A percentile compares a stretch with the other conserved stretches of the same genome.
Conservation (phyloP, 2,329 filamentous ascomycete species). For the Alternaria burnsii region DNA sequence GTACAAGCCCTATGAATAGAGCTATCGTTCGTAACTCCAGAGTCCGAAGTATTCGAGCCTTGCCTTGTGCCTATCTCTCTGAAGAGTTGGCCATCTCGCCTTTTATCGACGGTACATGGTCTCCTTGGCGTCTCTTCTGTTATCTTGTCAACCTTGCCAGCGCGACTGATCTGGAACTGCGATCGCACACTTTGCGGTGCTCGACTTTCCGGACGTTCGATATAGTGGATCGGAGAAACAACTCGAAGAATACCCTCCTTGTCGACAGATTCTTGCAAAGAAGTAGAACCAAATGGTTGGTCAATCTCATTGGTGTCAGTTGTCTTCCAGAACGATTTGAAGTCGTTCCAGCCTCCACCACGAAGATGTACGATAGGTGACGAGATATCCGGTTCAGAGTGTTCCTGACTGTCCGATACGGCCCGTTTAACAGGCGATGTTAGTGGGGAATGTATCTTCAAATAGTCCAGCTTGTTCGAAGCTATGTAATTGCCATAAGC, state of each 20-base stretch:
- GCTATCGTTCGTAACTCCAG: not conserved
- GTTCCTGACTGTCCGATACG: not conserved
- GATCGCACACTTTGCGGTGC: slow-evolving; percentile 3
- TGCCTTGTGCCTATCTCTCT: not conserved
- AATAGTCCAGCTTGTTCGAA: slow-evolving; percentile 19
- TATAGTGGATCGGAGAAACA: not conserved
- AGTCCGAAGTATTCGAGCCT: not conserved
- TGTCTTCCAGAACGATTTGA: slow-evolving; percentile 12
- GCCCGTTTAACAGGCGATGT: not conserved
- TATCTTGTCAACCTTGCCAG: not conserved
- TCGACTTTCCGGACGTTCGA: not conserved
- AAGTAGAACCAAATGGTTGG: not conserved
- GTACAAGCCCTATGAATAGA: not conserved
- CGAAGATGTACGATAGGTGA: not conserved
- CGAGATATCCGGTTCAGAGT: not conserved
- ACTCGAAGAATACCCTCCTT: not conserved
- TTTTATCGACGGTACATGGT: not conserved
- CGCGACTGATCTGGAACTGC: not conserved
- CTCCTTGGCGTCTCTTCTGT: not conserved
- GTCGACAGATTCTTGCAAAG: not conserved
- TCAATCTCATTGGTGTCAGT: not conserved
- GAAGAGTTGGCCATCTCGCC: not conserved
- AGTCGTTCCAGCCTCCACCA: slow-evolving; percentile 1
- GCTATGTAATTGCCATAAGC: slow-evolving; percentile 24
- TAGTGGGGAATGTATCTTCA: not conserved